Evolutionary conservation across 2,329 filamentous ascomycete species (phyloP), one percentile per base, ranked within the genome.

Genomic region (Didymella exigua): DNA sequence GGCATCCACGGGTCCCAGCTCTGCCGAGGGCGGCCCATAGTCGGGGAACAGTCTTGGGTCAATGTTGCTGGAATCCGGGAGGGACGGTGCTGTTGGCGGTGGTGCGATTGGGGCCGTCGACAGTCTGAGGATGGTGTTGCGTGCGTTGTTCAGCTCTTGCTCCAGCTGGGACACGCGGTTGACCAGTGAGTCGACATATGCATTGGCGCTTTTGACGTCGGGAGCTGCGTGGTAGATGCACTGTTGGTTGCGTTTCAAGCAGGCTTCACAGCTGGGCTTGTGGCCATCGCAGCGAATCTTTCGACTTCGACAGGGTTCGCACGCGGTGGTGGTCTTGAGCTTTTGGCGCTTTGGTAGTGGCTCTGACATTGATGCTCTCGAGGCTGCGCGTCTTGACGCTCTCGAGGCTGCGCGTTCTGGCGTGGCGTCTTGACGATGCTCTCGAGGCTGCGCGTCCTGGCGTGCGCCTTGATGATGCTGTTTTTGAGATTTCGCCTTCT

Each of bases 261-360:
- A 56, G 8, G 41, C 36, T 24, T 41, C 48, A 27, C 54, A 56
- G 33, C 23, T 51, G 21, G 54, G 54, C 29, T 56, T 56, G 31
- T 42, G 38, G 26, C 54, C 54, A 36, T 56, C 43, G 27, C 54
- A 56, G 43, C 54, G 48, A 44, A 51, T 51, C 19, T 53, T 56
- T 6, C 54, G 54, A 21, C 31, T 49, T 29, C 54, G 54, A 44
- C 54, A 56, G 27, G 34, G 48, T 29, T 56, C 54, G 31, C 54
- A 56, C 5, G 54, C 54, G n/a, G 47, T 54, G 2, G 50, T 48
- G 5, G 50, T 38, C 36, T 38, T 54, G 24, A 54, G 50, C 37
- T 48, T 54, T 16, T 43, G 50, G 21, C 43, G 41, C 19, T 54
- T 54, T n/a, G 36, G 50, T 29, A 30, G 43, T 30, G 19, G 43